Base-by-base conservation (phyloP, 164 flowering plant genomes). In the Vitis riparia region DNA sequence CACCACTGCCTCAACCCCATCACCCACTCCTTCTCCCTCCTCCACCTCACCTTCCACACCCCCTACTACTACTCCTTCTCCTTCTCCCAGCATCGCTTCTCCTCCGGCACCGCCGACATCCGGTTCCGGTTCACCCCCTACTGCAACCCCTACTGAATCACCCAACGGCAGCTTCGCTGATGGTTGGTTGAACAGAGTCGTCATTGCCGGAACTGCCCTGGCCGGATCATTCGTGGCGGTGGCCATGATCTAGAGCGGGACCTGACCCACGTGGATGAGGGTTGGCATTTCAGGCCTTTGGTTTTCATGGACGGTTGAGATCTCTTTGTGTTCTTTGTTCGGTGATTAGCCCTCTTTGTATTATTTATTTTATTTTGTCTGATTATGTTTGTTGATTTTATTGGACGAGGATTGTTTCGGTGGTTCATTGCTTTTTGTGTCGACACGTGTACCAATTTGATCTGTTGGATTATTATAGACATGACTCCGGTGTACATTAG, bases 131-230 rank as follows among this genome's bases (percentile, higher is more conserved):
- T 4, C 44, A 32, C 44, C 44, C 5, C 16, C 71, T 6, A 47
- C 55, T 1, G 63, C 6, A 2, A 16, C 10, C 23, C n/a, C 63
- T 4, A 32, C 44, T 6, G 7, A 2, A 4, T 2, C 44, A 1
- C 61, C 77, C 9, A 52, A 55, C 62, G 76, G 73, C 23, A 19
- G 29, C 74, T 51, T 48, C 55, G 71, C 69, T 7, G 58, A 59
- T n/a, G 68, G 69, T 8, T 19, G 55, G 67, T n/a, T 67, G 50
- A 68, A n/a, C 79, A 60, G 73, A 44, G 79, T 61, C 49, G 57
- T 66, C 49, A 30, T 78, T 14, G 73, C 73, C 10, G 81, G 75
- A 2, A 67, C 84, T 14, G 79, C 79, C 8, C 49, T 80, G 11
- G 70, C 70, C 3, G 84, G 66, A 15, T 27, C 70, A 14, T 13